phyloP scores from a whole-genome alignment of 495 filamentous ascomycete species.

The Aspergillus bridgeri region DNA sequence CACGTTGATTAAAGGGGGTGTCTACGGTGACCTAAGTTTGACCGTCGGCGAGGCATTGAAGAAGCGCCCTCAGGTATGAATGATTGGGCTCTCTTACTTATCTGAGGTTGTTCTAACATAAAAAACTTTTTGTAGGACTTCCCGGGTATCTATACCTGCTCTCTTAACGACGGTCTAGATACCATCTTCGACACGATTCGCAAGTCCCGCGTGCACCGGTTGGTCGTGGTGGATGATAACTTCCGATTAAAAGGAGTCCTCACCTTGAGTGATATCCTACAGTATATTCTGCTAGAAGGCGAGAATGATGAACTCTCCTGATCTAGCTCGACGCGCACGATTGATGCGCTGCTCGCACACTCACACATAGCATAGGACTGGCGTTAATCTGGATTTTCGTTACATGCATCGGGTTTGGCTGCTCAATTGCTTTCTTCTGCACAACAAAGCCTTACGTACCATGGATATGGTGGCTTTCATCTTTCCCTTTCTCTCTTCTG shows the following conservation, averaged over 20 bases:
- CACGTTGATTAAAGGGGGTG: conserved; percentile 87
- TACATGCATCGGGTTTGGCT: not conserved
- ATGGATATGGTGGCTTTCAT: not conserved
- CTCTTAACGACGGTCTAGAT: conserved; percentile 83
- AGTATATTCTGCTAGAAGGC: conserved; percentile 87
- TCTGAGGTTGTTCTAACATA: not conserved
- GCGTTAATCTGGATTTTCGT: conserved; percentile 23
- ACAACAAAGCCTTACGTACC: not conserved
- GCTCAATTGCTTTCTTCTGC: not conserved
- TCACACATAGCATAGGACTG: conserved; percentile 37
- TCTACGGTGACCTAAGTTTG: conserved; percentile 84
- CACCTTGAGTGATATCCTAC: conserved; percentile 92
- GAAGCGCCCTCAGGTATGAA: conserved; percentile 70
- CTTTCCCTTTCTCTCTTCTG: conserved; percentile 3
- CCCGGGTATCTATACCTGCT: conserved; percentile 94
- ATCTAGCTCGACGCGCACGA: conserved; percentile 11
- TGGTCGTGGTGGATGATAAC: conserved; percentile 88
- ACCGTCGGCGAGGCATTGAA: conserved; percentile 87
- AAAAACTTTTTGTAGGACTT: conserved; percentile 61
- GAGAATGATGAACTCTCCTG: conserved; percentile 52
- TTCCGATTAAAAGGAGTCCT: conserved; percentile 83
- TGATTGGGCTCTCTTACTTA: not conserved
- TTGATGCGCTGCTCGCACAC: conserved; percentile 22
- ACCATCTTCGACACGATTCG: conserved; percentile 97
- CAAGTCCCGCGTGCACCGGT: conserved; percentile 85